These are phyloP conservation scores for Scytalidium lignicola DNA, from an alignment of 2,329 filamentous ascomycete species.

Conservation along the genomic window DNA sequence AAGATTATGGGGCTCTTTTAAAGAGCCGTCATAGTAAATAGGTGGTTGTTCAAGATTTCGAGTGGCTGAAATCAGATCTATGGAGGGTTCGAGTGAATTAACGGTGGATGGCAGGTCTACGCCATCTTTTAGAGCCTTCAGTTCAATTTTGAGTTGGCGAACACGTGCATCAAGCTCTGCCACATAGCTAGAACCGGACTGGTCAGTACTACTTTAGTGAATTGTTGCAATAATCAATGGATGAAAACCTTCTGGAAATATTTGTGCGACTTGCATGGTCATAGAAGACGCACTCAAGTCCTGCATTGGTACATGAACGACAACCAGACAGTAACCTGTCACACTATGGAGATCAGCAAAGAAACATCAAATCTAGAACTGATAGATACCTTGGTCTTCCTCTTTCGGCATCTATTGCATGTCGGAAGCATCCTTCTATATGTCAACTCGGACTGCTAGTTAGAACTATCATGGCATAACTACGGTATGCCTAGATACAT, in stretches of 20 bases:
- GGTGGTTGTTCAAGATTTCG: background rate
- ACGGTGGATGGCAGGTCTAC: background rate
- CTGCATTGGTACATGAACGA: background rate
- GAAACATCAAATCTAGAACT: background rate
- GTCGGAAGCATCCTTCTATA: background rate
- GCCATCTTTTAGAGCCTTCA: background rate
- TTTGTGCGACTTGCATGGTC: background rate
- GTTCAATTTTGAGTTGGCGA: background rate
- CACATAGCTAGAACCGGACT: background rate
- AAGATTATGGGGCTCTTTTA: background rate
- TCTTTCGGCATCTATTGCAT: background rate
- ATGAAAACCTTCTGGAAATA: background rate
- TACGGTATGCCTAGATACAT: no score
- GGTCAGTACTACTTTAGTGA: background rate
- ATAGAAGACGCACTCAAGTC: background rate
- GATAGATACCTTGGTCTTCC: background rate
- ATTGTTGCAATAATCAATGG: background rate
- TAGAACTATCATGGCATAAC: no score
- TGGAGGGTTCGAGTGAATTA: no score
- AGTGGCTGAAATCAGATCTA: no score
- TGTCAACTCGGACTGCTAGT: no score
- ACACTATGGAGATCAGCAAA: background rate
- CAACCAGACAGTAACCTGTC: background rate
- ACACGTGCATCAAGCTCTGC: background rate
- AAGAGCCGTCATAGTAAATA: background rate